Conservation (phyloP, 345 rosid species). For the Corchorus capsularis region DNA sequence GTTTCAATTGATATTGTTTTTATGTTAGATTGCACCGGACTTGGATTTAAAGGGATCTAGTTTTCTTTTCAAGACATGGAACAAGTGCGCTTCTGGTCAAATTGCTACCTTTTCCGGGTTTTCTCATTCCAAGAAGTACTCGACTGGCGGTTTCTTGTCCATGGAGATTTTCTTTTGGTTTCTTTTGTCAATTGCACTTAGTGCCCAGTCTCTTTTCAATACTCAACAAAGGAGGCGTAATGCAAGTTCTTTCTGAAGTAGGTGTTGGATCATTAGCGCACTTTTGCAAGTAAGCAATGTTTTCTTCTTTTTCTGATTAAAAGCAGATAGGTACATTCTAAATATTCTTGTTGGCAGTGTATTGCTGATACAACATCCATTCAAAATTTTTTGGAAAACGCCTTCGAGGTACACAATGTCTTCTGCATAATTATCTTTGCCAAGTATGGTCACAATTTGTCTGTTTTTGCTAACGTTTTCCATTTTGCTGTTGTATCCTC, state of each 20-base stretch:
- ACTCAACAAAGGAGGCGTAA: conserved; percentile 53
- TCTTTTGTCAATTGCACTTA: conserved; percentile 94
- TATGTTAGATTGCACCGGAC: conserved; percentile 50
- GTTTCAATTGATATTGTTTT: conserved; percentile 20
- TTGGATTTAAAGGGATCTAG: conserved; percentile 46
- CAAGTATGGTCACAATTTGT: not conserved
- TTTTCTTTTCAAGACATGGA: conserved; percentile 67
- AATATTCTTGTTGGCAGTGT: conserved; percentile 35
- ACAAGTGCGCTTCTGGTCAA: conserved; percentile 57
- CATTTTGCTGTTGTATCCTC: conserved; percentile 11
- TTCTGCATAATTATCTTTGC: not conserved
- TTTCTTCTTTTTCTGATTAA: not conserved
- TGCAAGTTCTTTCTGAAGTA: conserved; percentile 58
- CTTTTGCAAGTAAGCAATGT: conserved; percentile 40
- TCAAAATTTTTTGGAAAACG: conserved; percentile 28
- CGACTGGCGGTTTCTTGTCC: conserved; percentile 77
- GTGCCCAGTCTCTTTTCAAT: conserved; percentile 42
- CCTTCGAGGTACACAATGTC: conserved; percentile 28
- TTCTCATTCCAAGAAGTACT: conserved; percentile 84
- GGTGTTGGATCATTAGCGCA: conserved; percentile 57
- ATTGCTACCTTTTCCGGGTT: conserved; percentile 56
- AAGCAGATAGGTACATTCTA: not conserved
- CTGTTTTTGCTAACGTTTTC: not conserved
- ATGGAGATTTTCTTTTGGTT: conserved; percentile 70
- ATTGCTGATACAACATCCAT: conserved; percentile 38